Evolutionary conservation across 164 flowering plant species (phyloP), one percentile per base, ranked within the genome.

Genomic region (Amborella trichopoda): DNA sequence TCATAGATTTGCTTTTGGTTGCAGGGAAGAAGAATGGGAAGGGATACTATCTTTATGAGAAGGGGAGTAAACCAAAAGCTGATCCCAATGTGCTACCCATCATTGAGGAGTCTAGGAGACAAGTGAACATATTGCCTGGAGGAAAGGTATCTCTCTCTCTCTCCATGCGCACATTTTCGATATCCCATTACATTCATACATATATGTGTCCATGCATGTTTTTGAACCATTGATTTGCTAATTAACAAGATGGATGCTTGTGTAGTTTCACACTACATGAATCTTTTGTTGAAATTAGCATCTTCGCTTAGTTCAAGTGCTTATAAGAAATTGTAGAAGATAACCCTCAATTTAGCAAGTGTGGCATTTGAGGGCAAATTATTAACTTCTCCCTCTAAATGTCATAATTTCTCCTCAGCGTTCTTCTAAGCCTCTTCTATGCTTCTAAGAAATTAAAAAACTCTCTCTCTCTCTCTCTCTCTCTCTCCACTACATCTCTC

Each of bases 21-120:
- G 46, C 66, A 93, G 96, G 99, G 36, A 93, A 82, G 67, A 76
- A 49, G 64, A 93, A 93, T 62, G 95, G 96, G 39, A 84, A 70
- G 65, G 99, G 99, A 46, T 93, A 71, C 57, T 93, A 88, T 52
- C 69, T 67, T 10, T 88, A 84, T 66, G 94, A 84, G 49, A 84
- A 81, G 62, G 96, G 99, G 40, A 73, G 82, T 72, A 78, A 77
- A 61, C 95, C 96, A 52, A 84, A 56, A 52, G 95, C 99, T 25
- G 95, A 93, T 60, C 74, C 68, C 30, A 64, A 76, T 34, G 75
- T 93, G 23, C 63, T 74, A 21, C 80, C 94, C 30, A 69, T 93
- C 26, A 65, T 93, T 45, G 80, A 88, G 68, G 86, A 88, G 58
- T 80, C 72, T 44, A 74, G 76, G 49, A 67, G 72, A 58, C 61